phyloP scores from a whole-genome alignment of 371 early-diverging fungal species.

The Mucor sp. region DNA sequence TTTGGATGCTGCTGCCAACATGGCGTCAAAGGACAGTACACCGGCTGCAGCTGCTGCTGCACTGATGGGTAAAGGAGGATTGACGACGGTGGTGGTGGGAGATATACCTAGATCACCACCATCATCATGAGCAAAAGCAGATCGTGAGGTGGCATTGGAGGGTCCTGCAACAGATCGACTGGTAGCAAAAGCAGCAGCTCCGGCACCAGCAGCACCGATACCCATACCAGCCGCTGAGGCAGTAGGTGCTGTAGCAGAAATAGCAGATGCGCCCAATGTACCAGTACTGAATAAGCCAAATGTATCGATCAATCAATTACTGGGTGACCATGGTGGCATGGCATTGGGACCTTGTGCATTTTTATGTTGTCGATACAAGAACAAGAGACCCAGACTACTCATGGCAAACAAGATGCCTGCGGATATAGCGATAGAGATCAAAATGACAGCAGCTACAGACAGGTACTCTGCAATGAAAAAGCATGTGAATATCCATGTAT shows the following conservation, averaged over 20 bases:
- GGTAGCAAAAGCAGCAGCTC: not conserved
- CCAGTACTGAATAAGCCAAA: conserved; percentile 9
- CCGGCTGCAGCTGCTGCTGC: conserved; percentile 51
- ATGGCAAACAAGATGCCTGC: conserved; percentile 66
- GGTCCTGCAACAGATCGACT: conserved; percentile 13
- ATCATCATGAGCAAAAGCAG: not conserved
- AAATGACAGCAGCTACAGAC: conserved; percentile 65
- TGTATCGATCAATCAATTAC: not conserved
- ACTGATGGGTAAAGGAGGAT: not conserved
- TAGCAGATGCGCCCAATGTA: not conserved
- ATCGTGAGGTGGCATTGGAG: conserved; percentile 6
- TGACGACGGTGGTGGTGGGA: not conserved
- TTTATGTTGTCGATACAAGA: conserved; percentile 25
- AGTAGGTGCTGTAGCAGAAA: conserved; percentile 6
- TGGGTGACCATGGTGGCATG: conserved; percentile 32
- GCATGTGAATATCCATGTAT: too few species aligned
- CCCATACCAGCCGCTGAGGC: not conserved
- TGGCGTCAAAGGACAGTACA: conserved; percentile 28
- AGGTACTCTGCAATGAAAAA: too few species aligned
- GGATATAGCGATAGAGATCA: conserved; percentile 78
- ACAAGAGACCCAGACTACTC: conserved; percentile 47
- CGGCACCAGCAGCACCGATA: not conserved
- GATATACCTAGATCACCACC: conserved; percentile 5
- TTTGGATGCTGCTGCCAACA: conserved; percentile 25
- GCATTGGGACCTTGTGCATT: conserved; percentile 26